phyloP scores from a whole-genome alignment of 2,329 filamentous ascomycete genomes.

The Triangularia verruculosa region DNA sequence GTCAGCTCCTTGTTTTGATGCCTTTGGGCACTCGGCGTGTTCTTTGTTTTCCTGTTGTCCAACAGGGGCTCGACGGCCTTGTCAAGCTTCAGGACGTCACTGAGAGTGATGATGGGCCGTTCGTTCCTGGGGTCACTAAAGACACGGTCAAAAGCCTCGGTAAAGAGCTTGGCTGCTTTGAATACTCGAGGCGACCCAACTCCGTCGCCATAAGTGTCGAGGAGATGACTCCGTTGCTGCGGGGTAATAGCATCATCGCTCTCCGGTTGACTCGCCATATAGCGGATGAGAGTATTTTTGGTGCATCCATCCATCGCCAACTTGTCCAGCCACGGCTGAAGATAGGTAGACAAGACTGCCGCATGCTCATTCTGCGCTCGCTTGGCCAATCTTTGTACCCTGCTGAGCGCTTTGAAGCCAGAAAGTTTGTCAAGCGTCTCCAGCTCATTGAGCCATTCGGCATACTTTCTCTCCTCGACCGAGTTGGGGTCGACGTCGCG shows the following conservation, averaged over 20 bases:
- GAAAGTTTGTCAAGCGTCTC: slow-evolving; percentile 57
- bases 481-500: slow-evolving; percentile 53
- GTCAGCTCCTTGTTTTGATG: slow-evolving; percentile 38
- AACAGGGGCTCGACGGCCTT: slow-evolving; percentile 52
- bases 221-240: slow-evolving; percentile 51
- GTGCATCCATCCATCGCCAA: slow-evolving; percentile 51
- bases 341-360: slow-evolving; percentile 49
- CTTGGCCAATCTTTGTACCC: slow-evolving; percentile 48
- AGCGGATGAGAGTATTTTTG: slow-evolving; percentile 50
- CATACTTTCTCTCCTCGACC: slow-evolving; percentile 52
- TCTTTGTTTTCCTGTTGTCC: slow-evolving; percentile 50
- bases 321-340: slow-evolving; percentile 51
- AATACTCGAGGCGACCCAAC: slow-evolving; percentile 42
- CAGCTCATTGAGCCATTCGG: slow-evolving; percentile 55
- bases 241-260: slow-evolving; percentile 49
- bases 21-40: slow-evolving; percentile 35
- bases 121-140: slow-evolving; percentile 41
- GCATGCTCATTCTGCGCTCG: slow-evolving; percentile 52
- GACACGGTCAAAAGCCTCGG: slow-evolving; percentile 55
- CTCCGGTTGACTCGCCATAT: slow-evolving; percentile 48
- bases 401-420: slow-evolving; percentile 53
- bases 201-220: slow-evolving; percentile 47
- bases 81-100: slow-evolving; percentile 52
- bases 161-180: slow-evolving; percentile 48
- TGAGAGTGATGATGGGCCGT: slow-evolving; percentile 42